A percentile compares a stretch with the other conserved stretches of the same genome.
Evolutionary conservation across 1,284 basidiomycete genomes (phyloP).

Genomic region (Pseudozyma flocculosa): DNA sequence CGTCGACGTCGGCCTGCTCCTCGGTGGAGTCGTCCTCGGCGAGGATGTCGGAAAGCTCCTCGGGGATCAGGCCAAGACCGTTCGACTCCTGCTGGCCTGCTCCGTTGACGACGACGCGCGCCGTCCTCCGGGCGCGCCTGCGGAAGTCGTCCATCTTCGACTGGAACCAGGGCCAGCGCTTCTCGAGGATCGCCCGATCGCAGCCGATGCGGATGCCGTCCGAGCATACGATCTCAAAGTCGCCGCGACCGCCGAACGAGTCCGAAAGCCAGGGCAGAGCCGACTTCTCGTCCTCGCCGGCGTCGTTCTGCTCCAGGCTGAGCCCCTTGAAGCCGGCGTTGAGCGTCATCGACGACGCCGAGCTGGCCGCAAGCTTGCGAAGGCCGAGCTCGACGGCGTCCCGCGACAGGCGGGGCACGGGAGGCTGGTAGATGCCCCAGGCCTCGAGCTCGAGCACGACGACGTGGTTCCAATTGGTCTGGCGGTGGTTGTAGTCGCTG

Average conservation of each 20-base stretch:
- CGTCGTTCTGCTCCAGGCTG: constrained; percentile 2
- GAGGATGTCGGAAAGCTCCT: constrained; percentile 29
- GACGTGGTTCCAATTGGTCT: constrained; percentile 53
- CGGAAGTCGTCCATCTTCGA: constrained; percentile 62
- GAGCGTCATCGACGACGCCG: constrained; percentile 23
- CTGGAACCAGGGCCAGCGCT: constrained; percentile 91
- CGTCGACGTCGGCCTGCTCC: constrained; percentile 22
- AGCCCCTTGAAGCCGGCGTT: constrained; percentile 7
- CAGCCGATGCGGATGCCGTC: constrained; percentile 81
- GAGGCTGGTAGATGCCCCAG: constrained; percentile 52
- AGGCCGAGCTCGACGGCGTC: constrained; percentile 42
- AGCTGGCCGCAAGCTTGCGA: constrained; percentile 35
- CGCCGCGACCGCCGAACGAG: constrained; percentile 58
- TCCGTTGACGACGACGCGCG: constrained; percentile 17
- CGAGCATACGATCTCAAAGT: constrained; percentile 87
- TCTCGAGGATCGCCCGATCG: constrained; percentile 76
- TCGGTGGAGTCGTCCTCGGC: constrained; percentile 7
- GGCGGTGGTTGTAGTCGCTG: constrained; percentile 54
- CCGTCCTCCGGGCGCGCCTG: constrained; percentile 27
- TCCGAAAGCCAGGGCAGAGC: neutral
- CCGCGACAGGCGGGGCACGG: constrained; percentile 22
- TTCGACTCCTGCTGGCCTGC: constrained; percentile 6
- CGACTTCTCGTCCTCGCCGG: neutral
- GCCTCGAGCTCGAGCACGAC: constrained; percentile 49
- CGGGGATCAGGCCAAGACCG: constrained; percentile 23